Base-by-base conservation (phyloP, 371 early-diverging fungal genomes). In the Apophysomyces variabilis region DNA sequence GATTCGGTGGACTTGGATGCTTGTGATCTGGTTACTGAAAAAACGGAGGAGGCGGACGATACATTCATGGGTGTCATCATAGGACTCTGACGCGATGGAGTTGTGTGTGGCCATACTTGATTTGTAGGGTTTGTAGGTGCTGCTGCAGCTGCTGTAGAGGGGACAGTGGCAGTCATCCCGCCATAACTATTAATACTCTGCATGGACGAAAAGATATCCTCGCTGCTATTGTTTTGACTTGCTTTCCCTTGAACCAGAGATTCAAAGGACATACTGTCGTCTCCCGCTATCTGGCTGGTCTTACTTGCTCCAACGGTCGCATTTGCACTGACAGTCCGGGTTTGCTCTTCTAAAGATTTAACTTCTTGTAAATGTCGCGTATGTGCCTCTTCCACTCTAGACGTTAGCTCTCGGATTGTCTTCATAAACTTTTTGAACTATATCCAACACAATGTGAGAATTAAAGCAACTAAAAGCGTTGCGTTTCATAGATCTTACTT, bases 391-490 rank as follows among this genome's bases (percentile, higher is more conserved):
- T 90, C 88, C 3, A 93, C 87, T 44, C 87, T 78, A 5, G 74
- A 76, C 6, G 88, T 82, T 16, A 93, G 66, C 35, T 85, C 87
- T 12, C 77, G 80, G 39, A 94, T 87, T 0, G 89, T 88, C 38
- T 79, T 77, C 89, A 89, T 89, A 50, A 91, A 90, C 46, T 80
- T 80, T 61, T 88, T 80, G 58, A 94, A 93, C 81, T 87, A 71
- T 7, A 18, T 3, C 47, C 9, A 66, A 32, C 41, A 7, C 7
- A 14, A 47, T 14, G 4, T 47, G 47, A 14, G 7, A n/a, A 47
- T 16, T 16, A 47, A 47, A 47, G 4, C 12, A 43, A 43, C 9
- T 12, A 43, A 43, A 4, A 43, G 14, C 47, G n/a, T 1, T 47
- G 18, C 7, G 7, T 21, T 7, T 47, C 47, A 26, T 50, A 18